Percentiles rank a stretch among this genome's conserved stretches.
Conservation (phyloP, 306 rosid species). For the Trifolium dubium region DNA sequence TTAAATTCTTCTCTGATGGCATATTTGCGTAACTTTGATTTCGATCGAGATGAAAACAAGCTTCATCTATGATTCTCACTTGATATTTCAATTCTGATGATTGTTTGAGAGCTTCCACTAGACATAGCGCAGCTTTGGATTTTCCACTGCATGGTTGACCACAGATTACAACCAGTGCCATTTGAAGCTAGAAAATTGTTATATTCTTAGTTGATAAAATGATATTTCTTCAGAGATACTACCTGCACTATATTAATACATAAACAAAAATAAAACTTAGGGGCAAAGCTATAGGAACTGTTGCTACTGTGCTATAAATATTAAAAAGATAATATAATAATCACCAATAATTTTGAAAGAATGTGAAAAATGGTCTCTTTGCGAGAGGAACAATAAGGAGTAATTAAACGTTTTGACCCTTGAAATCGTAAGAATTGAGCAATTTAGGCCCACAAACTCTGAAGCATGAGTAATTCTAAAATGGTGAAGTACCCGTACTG, state of each 20-base stretch:
- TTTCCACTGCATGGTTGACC: conserved; percentile 95
- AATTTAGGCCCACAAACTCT: too few species aligned
- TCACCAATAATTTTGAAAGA: too few species aligned
- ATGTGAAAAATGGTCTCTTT: too few species aligned
- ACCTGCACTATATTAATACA: conserved; percentile 36
- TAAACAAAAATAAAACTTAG: background rate
- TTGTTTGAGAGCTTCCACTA: conserved; percentile 71
- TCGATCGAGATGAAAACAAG: conserved; percentile 76
- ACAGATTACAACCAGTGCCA: conserved; percentile 96
- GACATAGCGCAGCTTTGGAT: conserved; percentile 63
- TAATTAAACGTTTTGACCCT: too few species aligned
- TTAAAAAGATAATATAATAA: too few species aligned
- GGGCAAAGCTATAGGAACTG: background rate
- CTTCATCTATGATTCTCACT: conserved; percentile 73
- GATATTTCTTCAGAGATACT: conserved; percentile 13
- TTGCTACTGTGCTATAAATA: too few species aligned
- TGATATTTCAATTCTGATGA: conserved; percentile 62
- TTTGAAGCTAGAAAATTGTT: conserved; percentile 13
- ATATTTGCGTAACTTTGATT: conserved; percentile 83
- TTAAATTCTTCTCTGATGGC: conserved; percentile 89
- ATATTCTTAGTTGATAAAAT: background rate
- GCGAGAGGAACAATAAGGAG: too few species aligned
- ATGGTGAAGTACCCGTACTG: too few species aligned
- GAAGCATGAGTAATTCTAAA: too few species aligned
- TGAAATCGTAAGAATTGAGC: too few species aligned